A percentile compares a stretch with the other conserved stretches of the same genome.
phyloP scores from a whole-genome alignment of 169 alveolate genomes.

The Hepatocystis sp. region DNA sequence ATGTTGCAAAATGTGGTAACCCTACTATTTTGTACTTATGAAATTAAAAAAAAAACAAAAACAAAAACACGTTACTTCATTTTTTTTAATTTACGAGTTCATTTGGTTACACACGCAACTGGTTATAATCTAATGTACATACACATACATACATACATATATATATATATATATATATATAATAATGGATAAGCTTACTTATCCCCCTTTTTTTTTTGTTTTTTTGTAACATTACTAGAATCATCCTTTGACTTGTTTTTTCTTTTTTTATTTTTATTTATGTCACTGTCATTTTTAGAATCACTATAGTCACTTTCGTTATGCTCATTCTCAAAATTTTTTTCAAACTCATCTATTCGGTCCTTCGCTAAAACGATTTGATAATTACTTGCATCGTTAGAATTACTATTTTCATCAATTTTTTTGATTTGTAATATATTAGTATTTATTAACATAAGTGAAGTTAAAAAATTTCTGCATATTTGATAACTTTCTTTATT shows the following conservation, averaged over 20 bases:
- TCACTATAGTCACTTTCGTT: too few relatives aligned
- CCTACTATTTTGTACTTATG: too few relatives aligned
- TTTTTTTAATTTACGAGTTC: too few relatives aligned
- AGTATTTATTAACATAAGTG: constrained; percentile 48
- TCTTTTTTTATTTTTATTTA: constrained; percentile 49
- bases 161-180: neutral
- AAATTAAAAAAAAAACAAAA: too few relatives aligned
- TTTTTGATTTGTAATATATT: constrained; percentile 17
- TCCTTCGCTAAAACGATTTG: constrained; percentile 32
- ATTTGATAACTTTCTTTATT: constrained; percentile 31
- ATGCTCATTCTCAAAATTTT: too few relatives aligned
- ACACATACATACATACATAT: neutral
- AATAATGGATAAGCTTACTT: neutral
- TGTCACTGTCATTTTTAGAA: constrained; percentile 7
- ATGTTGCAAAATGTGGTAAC: too few relatives aligned
- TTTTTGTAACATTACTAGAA: constrained; percentile 1
- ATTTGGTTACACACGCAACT: too few relatives aligned
- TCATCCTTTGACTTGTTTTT: constrained; percentile 7
- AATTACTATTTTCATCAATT: constrained; percentile 1
- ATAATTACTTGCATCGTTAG: constrained; percentile 47
- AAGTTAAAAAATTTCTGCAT: constrained; percentile 51
- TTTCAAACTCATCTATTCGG: too few relatives aligned
- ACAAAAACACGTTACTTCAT: too few relatives aligned
- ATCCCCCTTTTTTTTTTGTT: constrained; percentile 6
- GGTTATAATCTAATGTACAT: too few relatives aligned